Conservation (phyloP, 2,329 filamentous ascomycete species). For the Penicillium sclerotigenum region DNA sequence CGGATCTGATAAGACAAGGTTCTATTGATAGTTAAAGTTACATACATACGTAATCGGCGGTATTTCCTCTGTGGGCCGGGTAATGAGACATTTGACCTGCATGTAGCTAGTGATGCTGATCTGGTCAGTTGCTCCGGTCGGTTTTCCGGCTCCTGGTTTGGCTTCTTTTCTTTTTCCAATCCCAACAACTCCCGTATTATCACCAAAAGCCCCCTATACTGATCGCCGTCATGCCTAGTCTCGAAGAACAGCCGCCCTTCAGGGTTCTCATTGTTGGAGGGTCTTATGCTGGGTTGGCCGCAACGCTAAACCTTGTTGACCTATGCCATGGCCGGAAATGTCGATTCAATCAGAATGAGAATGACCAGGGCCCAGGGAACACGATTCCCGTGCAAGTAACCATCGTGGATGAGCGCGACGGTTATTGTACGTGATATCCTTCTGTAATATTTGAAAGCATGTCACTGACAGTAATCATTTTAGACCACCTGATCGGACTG, state of each 20-base stretch:
- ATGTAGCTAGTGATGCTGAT: neutral
- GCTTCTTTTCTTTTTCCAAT: neutral
- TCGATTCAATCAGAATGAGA: slow-evolving; percentile 1
- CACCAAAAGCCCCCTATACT: neutral
- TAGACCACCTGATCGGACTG: slow-evolving; percentile 4
- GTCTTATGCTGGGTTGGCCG: slow-evolving; percentile 66
- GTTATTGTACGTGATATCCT: slow-evolving; percentile 59
- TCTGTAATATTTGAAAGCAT: neutral
- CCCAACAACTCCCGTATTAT: neutral
- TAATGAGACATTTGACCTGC: neutral
- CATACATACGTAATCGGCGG: neutral
- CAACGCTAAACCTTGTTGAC: slow-evolving; percentile 65
- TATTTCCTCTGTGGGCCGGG: neutral
- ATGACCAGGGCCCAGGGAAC: slow-evolving; percentile 50
- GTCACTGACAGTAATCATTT: neutral
- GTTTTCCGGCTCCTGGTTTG: neutral
- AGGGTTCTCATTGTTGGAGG: slow-evolving; percentile 67
- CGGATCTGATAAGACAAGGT: slow-evolving; percentile 9
- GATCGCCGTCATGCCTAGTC: slow-evolving; percentile 10
- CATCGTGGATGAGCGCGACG: slow-evolving; percentile 71
- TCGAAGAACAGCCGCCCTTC: slow-evolving; percentile 30
- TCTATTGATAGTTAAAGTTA: neutral
- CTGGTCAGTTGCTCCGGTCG: neutral
- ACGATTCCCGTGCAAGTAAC: slow-evolving; percentile 53
- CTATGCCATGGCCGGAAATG: slow-evolving; percentile 52